Percentiles rank a stretch among this genome's conserved stretches.
These are phyloP conservation scores for Suillus placidus DNA, from an alignment of 768 basidiomycete genomes.

Conservation along the genomic window DNA sequence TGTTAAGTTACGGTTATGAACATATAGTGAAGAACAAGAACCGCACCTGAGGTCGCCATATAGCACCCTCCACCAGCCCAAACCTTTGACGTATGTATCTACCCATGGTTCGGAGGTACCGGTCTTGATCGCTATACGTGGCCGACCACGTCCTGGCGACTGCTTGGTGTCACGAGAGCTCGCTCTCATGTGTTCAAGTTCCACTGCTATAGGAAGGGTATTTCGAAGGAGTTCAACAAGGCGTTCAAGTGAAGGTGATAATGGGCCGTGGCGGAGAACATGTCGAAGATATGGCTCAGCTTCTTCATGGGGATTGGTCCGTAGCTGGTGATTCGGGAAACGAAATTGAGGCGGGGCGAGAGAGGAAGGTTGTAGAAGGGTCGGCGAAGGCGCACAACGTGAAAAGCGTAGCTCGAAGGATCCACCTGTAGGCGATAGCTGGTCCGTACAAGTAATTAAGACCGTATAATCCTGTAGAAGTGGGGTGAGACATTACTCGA, in stretches of 20 bases:
- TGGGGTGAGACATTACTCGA: background rate
- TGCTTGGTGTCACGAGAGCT: constrained; percentile 31
- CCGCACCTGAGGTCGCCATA: constrained; percentile 68
- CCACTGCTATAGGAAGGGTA: constrained; percentile 76
- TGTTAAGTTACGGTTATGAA: background rate
- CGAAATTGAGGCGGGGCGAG: constrained; percentile 31
- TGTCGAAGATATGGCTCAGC: constrained; percentile 76
- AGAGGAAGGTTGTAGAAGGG: constrained; percentile 17
- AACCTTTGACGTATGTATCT: constrained; percentile 76
- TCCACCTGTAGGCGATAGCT: constrained; percentile 66
- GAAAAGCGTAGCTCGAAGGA: constrained; percentile 78
- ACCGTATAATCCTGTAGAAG: constrained; percentile 67
- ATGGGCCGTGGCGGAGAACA: constrained; percentile 67
- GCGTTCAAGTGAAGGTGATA: constrained; percentile 65
- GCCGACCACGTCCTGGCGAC: constrained; percentile 6
- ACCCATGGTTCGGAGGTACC: constrained; percentile 38
- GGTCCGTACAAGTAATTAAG: constrained; percentile 77
- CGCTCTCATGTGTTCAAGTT: constrained; percentile 58
- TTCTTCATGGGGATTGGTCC: constrained; percentile 74
- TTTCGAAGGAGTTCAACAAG: constrained; percentile 72
- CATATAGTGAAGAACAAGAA: background rate
- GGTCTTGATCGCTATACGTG: constrained; percentile 21
- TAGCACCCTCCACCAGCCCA: constrained; percentile 80
- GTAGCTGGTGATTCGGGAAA: constrained; percentile 31
- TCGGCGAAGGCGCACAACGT: constrained; percentile 36